Conservation (phyloP, 805 yeast species). For the Myxozyma vanderwaltii region DNA sequence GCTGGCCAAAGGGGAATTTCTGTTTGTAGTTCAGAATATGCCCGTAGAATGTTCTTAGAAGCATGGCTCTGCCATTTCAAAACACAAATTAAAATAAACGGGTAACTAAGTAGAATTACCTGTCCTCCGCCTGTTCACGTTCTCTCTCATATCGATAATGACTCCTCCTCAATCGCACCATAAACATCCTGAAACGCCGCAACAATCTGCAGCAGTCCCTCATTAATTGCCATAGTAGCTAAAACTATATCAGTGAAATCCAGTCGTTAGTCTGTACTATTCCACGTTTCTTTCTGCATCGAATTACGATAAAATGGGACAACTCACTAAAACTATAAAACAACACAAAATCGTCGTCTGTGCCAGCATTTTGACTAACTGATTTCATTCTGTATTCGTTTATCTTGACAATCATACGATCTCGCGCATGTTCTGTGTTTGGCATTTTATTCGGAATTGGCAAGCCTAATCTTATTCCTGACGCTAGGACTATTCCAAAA, state of each 20-base stretch:
- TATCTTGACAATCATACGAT: conserved; percentile 65
- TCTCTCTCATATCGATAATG: conserved; percentile 49
- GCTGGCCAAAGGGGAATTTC: no score
- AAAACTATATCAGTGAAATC: conserved; percentile 43
- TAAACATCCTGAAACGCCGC: conserved; percentile 57
- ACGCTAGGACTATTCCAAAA: conserved; percentile 63
- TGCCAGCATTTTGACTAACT: conserved; percentile 42
- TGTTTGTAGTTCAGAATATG: no score
- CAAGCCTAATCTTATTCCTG: conserved; percentile 72
- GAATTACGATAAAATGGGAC: background rate
- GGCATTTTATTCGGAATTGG: conserved; percentile 80
- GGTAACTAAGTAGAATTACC: background rate
- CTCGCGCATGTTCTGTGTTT: conserved; percentile 72
- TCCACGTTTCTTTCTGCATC: no score
- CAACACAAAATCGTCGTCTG: conserved; percentile 74
- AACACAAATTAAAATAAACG: no score
- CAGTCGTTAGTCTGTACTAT: no score
- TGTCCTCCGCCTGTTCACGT: background rate
- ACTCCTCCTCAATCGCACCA: conserved; percentile 67
- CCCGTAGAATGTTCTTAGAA: no score
- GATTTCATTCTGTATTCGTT: conserved; percentile 55
- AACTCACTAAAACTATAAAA: conserved; percentile 61
- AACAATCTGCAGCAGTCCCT: conserved; percentile 63
- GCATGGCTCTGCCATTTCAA: no score
- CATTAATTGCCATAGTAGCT: conserved; percentile 67